A percentile compares a stretch with the other conserved stretches of the same genome.
Evolutionary conservation across 768 basidiomycete species (phyloP).

Genomic region (Tylopilus sp.): DNA sequence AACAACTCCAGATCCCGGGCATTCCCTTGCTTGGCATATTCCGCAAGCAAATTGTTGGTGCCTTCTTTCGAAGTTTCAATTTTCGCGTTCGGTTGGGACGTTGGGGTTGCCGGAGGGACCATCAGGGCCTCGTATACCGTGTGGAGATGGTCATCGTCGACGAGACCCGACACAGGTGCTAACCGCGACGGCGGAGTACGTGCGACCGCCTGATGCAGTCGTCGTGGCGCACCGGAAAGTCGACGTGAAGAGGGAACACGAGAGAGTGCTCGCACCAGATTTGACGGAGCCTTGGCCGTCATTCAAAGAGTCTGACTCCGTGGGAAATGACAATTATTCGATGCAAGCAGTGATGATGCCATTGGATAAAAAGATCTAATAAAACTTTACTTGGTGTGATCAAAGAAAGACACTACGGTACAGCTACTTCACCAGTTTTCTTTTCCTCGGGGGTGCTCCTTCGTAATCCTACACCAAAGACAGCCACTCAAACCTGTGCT

Average conservation of each 20-base stretch:
- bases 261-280: neutral
- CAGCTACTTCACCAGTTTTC: slow-evolving; percentile 5
- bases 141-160: slow-evolving; percentile 13
- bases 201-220: slow-evolving; percentile 20
- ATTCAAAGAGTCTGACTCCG: too few species aligned
- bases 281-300: too few species aligned
- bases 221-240: slow-evolving; percentile 5
- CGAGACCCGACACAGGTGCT: slow-evolving; percentile 12
- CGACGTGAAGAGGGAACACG: slow-evolving; percentile 1
- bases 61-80: slow-evolving; percentile 28
- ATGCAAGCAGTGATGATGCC: too few species aligned
- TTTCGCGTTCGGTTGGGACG: neutral
- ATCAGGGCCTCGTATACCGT: slow-evolving; percentile 43
- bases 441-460: neutral
- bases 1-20: slow-evolving; percentile 43
- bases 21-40: slow-evolving; percentile 48
- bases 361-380: slow-evolving; percentile 10
- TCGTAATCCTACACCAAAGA: slow-evolving; percentile 15
- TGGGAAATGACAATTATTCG: too few species aligned
- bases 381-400: neutral
- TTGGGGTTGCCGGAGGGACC: neutral
- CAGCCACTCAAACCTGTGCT: slow-evolving; percentile 15
- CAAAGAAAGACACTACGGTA: slow-evolving; percentile 9
- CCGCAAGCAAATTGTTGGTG: slow-evolving; percentile 45
- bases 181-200: neutral